Conservation (phyloP, 768 basidiomycete genomes). For the Xerocomellus amylosporus region DNA sequence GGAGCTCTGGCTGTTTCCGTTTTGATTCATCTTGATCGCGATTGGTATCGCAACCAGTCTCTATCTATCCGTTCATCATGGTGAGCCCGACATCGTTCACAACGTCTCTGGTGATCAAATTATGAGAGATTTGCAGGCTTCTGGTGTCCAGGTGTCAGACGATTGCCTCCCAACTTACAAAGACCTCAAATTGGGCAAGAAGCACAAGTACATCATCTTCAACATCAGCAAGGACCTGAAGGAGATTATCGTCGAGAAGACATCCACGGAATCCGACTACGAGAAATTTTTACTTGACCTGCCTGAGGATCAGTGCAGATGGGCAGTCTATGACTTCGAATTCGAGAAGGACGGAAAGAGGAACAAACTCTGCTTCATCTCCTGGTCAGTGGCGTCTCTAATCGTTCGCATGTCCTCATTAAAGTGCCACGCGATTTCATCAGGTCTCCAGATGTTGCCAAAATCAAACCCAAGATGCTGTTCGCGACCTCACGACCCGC, state of each 20-base stretch:
- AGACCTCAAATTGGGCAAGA: constrained; percentile 40
- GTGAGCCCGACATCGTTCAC: constrained; percentile 20
- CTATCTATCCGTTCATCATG: constrained; percentile 29
- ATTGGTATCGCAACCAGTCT: constrained; percentile 23
- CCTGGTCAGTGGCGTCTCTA: constrained; percentile 63
- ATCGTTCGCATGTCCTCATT: background rate
- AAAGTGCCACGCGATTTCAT: background rate
- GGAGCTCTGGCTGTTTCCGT: constrained; percentile 19
- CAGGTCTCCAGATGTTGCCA: constrained; percentile 86
- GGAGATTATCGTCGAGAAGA: constrained; percentile 77
- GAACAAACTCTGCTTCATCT: constrained; percentile 83
- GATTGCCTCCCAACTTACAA: constrained; percentile 41
- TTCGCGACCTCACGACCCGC: constrained; percentile 89
- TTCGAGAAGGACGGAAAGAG: constrained; percentile 74
- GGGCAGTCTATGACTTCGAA: constrained; percentile 90
- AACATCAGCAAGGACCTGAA: constrained; percentile 53
- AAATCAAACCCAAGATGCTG: constrained; percentile 91
- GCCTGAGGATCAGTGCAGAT: constrained; percentile 72
- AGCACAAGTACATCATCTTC: constrained; percentile 85
- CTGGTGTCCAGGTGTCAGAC: constrained; percentile 46
- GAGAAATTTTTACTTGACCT: constrained; percentile 72
- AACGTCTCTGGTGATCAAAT: background rate
- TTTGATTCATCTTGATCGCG: constrained; percentile 18
- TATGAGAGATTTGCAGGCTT: constrained; percentile 22
- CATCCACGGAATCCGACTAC: constrained; percentile 49